phyloP scores from a whole-genome alignment of 2,329 filamentous ascomycete species.

The Xylaria sp. region DNA sequence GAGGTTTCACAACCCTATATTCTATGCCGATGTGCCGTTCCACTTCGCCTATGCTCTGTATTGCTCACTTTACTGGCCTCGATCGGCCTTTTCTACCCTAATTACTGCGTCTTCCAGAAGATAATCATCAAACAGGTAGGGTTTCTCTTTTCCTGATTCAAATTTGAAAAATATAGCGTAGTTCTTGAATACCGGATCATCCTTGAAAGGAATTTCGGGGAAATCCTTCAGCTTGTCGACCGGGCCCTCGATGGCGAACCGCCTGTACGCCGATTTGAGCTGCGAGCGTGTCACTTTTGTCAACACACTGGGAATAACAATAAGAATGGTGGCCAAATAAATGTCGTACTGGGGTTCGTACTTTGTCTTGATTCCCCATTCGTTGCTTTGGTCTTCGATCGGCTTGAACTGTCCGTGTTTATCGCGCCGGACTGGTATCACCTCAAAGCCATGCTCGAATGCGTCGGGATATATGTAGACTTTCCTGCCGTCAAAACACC shows the following conservation, averaged over 20 bases:
- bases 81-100: neutral
- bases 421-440: neutral
- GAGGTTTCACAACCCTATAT: too few relatives aligned
- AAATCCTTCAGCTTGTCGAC: neutral
- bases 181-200: neutral
- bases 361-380: slow-evolving; percentile 13
- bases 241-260: neutral
- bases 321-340: slow-evolving; percentile 3
- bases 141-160: neutral
- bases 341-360: neutral
- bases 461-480: neutral
- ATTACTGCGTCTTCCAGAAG: slow-evolving; percentile 6
- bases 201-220: neutral
- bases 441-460: neutral
- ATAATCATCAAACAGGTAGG: slow-evolving; percentile 3
- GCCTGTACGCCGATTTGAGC: neutral
- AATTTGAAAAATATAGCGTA: slow-evolving; percentile 10
- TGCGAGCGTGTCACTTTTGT: neutral
- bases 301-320: neutral
- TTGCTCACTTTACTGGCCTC: neutral
- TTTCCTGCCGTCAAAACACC: neutral
- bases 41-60: neutral
- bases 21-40: too few relatives aligned
- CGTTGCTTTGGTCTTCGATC: neutral
- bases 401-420: neutral